Evolutionary conservation across 805 yeast species (phyloP), one percentile per base, ranked within the genome.

Genomic region (Torulaspora indica): DNA sequence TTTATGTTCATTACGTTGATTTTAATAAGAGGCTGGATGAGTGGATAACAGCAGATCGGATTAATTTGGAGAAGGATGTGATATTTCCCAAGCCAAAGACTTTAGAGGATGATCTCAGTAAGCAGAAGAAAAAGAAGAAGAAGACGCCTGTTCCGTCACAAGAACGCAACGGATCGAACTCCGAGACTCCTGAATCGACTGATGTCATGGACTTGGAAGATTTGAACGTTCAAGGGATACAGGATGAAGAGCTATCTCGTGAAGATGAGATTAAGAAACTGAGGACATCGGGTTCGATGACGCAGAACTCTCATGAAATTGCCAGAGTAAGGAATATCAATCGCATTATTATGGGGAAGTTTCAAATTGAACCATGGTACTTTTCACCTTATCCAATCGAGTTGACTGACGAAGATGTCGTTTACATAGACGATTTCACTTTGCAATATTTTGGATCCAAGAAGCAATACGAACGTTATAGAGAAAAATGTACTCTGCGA

Each of bases 361-460:
- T 81, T 64, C 85, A 85, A 54, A 88, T 93, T 42, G 99, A 93
- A 63, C 98, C 99, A 2, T 93, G 99, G 99, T 93, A 93, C 67
- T 93, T 93, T 59, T 85, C 96, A 1, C 98, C 99, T 1, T 93
- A 93, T 63, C 99, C 99, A 0, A 74, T 88, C 12, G 98, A 93
- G 61, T 74, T 89, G 44, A 88, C 97, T 0, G 98, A 93, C 56
- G 93, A 84, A 52, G 98, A 91, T 62, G 81, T 77, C 43, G 77
- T 93, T 18, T 93, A 84, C 62, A 84, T 93, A 36, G 93, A 96
- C 67, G 98, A 90, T 66, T 93, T 85, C 62, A 81, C 96, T 2
- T 66, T 93, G 47, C 80, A 86, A 47, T 93, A 87, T 66, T 93
- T 87, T 67, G 93, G 95, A 3, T 85, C 95, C 0, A 72, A 75